Percentiles rank a stretch among this genome's conserved stretches.
Evolutionary conservation across 164 flowering plant genomes (phyloP).

Genomic region (Malania oleifera): DNA sequence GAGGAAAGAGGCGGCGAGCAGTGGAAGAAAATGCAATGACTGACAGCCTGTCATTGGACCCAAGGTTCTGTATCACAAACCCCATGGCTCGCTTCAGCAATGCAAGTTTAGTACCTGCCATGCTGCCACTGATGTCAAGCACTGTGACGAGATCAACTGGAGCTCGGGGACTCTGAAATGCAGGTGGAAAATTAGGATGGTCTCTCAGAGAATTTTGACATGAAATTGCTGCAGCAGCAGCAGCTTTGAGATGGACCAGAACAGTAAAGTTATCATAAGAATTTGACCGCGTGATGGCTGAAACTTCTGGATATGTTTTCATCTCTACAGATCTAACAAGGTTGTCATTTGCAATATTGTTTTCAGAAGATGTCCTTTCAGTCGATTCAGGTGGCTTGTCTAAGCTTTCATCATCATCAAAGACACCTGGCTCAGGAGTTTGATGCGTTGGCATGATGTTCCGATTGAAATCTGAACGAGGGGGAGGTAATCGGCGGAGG

Average conservation of each 20-base stretch:
- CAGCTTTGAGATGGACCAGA: constrained; percentile 48
- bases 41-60: constrained; percentile 54
- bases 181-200: constrained; percentile 16
- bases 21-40: constrained; percentile 65
- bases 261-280: constrained; percentile 31
- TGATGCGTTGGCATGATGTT: constrained; percentile 23
- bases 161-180: constrained; percentile 38
- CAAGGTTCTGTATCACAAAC: constrained; percentile 64
- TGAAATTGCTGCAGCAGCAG: constrained; percentile 20
- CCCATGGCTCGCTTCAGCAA: constrained; percentile 68
- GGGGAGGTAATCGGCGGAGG: constrained; percentile 32
- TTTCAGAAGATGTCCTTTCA: constrained; percentile 13
- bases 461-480: constrained; percentile 24
- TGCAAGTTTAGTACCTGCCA: constrained; percentile 71
- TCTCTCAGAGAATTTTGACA: constrained; percentile 10
- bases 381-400: constrained; percentile 17
- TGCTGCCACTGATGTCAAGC: constrained; percentile 67
- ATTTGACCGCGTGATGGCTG: constrained; percentile 27
- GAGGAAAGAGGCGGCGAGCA: constrained; percentile 60
- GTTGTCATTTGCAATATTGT: constrained; percentile 8
- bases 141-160: constrained; percentile 67
- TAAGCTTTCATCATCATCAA: constrained; percentile 48
- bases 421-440: constrained; percentile 43
- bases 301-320: constrained; percentile 38
- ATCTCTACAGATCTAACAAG: constrained; percentile 23